Conservation (phyloP, 768 basidiomycete genomes). For the Leccinum pellstonianum region DNA sequence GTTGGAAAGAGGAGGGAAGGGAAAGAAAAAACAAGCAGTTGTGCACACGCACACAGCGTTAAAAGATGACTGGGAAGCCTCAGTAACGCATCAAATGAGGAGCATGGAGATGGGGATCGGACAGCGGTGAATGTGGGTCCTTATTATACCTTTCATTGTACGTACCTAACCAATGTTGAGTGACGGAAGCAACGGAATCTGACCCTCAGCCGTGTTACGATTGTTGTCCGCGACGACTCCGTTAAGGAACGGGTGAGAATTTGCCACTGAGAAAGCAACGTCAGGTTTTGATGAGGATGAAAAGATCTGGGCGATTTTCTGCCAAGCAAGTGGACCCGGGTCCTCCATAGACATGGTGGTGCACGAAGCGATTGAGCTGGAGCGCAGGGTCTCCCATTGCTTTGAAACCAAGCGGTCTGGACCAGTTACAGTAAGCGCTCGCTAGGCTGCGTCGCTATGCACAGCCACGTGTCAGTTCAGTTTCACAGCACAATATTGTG, state of each 20-base stretch:
- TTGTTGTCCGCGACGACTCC: background rate
- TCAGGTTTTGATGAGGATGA: background rate
- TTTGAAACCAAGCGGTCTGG: background rate
- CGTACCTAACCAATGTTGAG: constrained; percentile 1
- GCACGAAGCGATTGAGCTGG: background rate
- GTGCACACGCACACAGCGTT: background rate
- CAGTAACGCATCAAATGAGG: background rate
- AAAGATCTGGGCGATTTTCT: background rate
- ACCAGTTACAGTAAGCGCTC: background rate
- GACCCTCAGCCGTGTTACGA: background rate
- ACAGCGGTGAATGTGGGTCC: background rate
- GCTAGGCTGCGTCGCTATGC: background rate
- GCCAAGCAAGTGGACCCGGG: background rate
- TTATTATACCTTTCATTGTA: constrained; percentile 5
- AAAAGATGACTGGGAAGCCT: background rate
- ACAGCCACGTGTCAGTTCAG: background rate
- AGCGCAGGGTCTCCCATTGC: background rate
- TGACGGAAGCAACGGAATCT: background rate
- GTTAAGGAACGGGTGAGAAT: background rate
- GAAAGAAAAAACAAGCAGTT: background rate
- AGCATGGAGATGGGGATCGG: background rate
- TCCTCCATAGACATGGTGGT: background rate
- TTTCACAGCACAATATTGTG: background rate
- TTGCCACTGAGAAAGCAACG: background rate
- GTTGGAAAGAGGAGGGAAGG: background rate